phyloP scores from a whole-genome alignment of 1,284 basidiomycete species.

The Anthracocystis panici-leucophaei region DNA sequence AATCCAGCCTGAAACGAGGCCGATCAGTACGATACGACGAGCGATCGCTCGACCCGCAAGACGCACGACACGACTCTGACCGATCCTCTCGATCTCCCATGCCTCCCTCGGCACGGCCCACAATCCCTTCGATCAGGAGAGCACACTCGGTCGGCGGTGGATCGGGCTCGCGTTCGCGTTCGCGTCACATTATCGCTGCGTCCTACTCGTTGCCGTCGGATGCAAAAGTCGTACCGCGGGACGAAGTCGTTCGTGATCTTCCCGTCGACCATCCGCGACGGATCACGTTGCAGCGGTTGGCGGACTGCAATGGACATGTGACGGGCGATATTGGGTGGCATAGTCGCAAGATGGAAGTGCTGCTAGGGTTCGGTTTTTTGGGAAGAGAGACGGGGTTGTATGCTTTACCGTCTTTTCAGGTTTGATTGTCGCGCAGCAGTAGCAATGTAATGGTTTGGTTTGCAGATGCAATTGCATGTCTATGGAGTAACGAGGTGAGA shows the following conservation, averaged over 20 bases:
- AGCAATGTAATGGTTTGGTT: no score
- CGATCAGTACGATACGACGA: constrained; percentile 45
- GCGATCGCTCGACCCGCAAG: constrained; percentile 4
- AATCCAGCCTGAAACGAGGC: constrained; percentile 8
- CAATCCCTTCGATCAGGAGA: constrained; percentile 38
- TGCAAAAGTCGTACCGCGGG: constrained; percentile 30
- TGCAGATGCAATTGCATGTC: background rate
- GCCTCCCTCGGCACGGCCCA: constrained; percentile 14
- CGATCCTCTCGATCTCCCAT: constrained; percentile 32
- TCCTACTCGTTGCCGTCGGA: constrained; percentile 28
- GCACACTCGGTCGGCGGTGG: constrained; percentile 48
- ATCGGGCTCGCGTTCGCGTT: constrained; percentile 55
- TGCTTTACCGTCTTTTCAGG: constrained; percentile 70
- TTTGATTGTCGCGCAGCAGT: constrained; percentile 16
- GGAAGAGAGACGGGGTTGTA: constrained; percentile 92
- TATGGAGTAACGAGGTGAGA: constrained; percentile 12
- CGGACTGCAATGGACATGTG: constrained; percentile 86
- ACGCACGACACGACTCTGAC: constrained; percentile 1
- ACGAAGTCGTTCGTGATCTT: constrained; percentile 75
- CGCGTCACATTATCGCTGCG: constrained; percentile 26
- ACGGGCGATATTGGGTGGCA: constrained; percentile 93
- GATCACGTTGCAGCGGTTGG: constrained; percentile 78
- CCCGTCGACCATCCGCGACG: constrained; percentile 77
- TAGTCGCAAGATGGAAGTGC: constrained; percentile 94
- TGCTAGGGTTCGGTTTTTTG: constrained; percentile 88